A percentile compares a stretch with the other conserved stretches of the same genome.
phyloP scores from a whole-genome alignment of 148 eudicot genomes.

The Rhododendron williamsianum region DNA sequence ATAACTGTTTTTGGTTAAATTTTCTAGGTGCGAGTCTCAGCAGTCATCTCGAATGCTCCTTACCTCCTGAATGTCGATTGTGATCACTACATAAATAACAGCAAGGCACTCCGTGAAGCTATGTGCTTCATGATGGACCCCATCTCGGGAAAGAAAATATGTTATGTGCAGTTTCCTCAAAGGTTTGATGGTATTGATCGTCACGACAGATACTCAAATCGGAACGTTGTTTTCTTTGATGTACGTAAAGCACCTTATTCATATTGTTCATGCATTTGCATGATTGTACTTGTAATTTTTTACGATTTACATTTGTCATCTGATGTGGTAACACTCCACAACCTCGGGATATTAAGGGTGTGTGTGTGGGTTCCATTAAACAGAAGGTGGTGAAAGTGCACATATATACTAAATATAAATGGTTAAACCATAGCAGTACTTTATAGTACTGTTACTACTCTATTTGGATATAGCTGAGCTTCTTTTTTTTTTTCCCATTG shows the following conservation, averaged over 20 bases:
- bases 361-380: background rate
- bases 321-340: background rate
- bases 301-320: background rate
- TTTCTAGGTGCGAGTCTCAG: conserved; percentile 74
- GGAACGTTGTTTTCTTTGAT: conserved; percentile 76
- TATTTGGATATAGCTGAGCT: background rate
- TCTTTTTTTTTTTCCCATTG: background rate
- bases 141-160: conserved; percentile 67
- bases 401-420: background rate
- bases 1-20: background rate
- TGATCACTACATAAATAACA: conserved; percentile 80
- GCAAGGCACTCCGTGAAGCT: conserved; percentile 73
- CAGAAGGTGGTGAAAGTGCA: background rate
- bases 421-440: background rate
- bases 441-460: background rate
- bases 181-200: conserved; percentile 76
- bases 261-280: background rate
- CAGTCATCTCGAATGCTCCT: conserved; percentile 87
- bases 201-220: conserved; percentile 70
- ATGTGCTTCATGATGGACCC: conserved; percentile 85
- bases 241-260: conserved; percentile 31
- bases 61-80: conserved; percentile 89
- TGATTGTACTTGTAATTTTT: background rate
- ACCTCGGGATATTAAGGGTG: background rate
- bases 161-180: conserved; percentile 78